Percentiles rank a stretch among this genome's conserved stretches.
Evolutionary conservation across 768 basidiomycete species (phyloP).

Genomic region (Boletus reticulatus): DNA sequence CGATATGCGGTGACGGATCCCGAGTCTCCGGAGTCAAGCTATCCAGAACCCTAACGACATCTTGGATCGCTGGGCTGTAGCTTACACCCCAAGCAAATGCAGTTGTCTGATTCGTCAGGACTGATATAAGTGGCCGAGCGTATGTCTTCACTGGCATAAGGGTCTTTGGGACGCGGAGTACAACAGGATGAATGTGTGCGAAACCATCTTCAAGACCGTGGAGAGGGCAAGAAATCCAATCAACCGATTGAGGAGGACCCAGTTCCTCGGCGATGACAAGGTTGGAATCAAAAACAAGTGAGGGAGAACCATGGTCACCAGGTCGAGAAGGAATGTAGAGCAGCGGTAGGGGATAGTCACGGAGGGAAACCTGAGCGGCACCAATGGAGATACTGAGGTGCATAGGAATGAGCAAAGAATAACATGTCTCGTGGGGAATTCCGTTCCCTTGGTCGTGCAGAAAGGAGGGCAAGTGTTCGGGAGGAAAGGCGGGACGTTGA

Average conservation of each 20-base stretch:
- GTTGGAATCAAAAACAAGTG: conserved; percentile 69
- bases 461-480: conserved; percentile 56
- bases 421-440: conserved; percentile 66
- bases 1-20: conserved; percentile 79
- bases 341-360: conserved; percentile 89
- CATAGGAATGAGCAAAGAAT: conserved; percentile 79
- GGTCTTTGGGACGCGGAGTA: conserved; percentile 76
- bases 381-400: conserved; percentile 69
- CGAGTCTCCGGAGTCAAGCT: conserved; percentile 72
- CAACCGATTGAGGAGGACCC: conserved; percentile 60
- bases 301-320: conserved; percentile 33
- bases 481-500: conserved; percentile 57
- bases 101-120: conserved; percentile 63
- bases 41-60: conserved; percentile 81
- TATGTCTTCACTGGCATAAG: conserved; percentile 96
- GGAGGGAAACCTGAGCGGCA: conserved; percentile 59
- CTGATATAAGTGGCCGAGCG: conserved; percentile 66
- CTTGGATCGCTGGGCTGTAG: conserved; percentile 82
- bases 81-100: conserved; percentile 89
- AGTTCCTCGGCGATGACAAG: conserved; percentile 88
- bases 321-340: conserved; percentile 62
- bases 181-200: conserved; percentile 50
- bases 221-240: conserved; percentile 71
- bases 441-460: conserved; percentile 64
- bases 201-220: conserved; percentile 53